These are phyloP conservation scores for Coprinellus aureogranulatus DNA, from an alignment of 768 basidiomycete genomes.

Conservation along the genomic window DNA sequence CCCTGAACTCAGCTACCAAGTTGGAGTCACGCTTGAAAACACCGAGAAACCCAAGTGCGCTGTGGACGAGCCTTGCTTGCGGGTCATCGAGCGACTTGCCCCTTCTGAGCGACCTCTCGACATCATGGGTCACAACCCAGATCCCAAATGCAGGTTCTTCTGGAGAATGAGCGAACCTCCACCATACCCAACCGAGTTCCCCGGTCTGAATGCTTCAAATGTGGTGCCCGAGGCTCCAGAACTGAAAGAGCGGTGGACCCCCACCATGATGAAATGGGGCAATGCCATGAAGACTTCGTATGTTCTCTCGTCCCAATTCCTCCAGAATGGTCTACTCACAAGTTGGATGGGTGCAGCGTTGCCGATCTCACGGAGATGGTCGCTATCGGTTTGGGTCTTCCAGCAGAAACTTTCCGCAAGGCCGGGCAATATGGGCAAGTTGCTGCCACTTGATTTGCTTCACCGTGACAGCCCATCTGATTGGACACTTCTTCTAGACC, in stretches of 20 bases:
- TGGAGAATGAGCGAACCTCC: conserved; percentile 78
- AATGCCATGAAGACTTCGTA: conserved; percentile 84
- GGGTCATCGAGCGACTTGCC: conserved; percentile 73
- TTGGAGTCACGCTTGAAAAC: conserved; percentile 94
- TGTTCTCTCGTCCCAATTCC: conserved; percentile 24
- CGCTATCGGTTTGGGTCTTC: conserved; percentile 77
- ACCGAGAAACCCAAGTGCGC: conserved; percentile 91
- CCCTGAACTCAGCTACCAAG: conserved; percentile 86
- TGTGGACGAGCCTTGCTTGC: conserved; percentile 76
- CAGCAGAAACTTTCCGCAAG: conserved; percentile 64
- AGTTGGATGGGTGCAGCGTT: conserved; percentile 61
- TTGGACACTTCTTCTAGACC: conserved; percentile 42
- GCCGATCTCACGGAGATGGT: conserved; percentile 86
- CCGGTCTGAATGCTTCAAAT: conserved; percentile 75
- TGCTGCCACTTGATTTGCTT: too few relatives aligned
- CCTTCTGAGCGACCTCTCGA: conserved; percentile 83
- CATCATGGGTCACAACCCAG: conserved; percentile 72
- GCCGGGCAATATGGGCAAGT: conserved; percentile 83
- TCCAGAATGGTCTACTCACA: not conserved
- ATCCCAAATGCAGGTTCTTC: conserved; percentile 95
- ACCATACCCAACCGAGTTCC: conserved; percentile 77
- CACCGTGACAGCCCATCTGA: too few relatives aligned
- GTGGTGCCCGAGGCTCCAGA: conserved; percentile 66
- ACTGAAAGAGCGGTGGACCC: conserved; percentile 64
- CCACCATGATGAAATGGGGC: conserved; percentile 84